Conservation (phyloP, 345 rosid genomes). For the Arabidopsis thaliana region TAIR10.1 NC_003071.7:4311001-4311500, state of each 20-base stretch:
- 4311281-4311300: constrained; percentile 86
- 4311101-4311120: not conserved
- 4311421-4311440: constrained; percentile 36
- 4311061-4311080: not conserved
- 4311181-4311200: constrained; percentile 97
- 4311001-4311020: not conserved
- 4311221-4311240: constrained; percentile 84
- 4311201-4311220: constrained; percentile 87
- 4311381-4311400: constrained; percentile 87
- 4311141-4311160: constrained; percentile 9
- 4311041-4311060: not conserved
- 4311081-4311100: not conserved
- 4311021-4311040: not conserved
- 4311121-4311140: constrained; percentile 24
- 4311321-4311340: constrained; percentile 77
- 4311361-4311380: constrained; percentile 86
- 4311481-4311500: constrained; percentile 25
- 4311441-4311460: constrained; percentile 33
- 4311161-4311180: constrained; percentile 92
- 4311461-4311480: constrained; percentile 51
- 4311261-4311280: constrained; percentile 92
- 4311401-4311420: constrained; percentile 83
- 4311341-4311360: constrained; percentile 83
- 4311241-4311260: constrained; percentile 84
- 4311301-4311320: constrained; percentile 80